Evolutionary conservation across 805 yeast genomes (phyloP).

Genomic region (Schizosaccharomyces lindneri): DNA sequence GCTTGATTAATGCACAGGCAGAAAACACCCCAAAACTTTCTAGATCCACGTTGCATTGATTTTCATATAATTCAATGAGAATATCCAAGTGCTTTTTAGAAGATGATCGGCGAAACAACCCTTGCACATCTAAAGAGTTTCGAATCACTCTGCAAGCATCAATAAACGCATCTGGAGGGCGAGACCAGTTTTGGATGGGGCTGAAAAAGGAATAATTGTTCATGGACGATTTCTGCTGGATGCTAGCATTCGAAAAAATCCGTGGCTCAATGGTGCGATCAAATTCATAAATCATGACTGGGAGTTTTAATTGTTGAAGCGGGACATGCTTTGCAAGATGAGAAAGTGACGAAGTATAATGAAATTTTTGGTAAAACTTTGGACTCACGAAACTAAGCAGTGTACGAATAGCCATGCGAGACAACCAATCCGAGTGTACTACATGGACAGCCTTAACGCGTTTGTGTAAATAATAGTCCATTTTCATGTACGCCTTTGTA

Average conservation of each 20-base stretch:
- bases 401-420: not conserved
- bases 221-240: not conserved
- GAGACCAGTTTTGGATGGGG: not conserved
- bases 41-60: not conserved
- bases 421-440: not conserved
- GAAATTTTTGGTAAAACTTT: not conserved
- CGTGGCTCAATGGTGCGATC: not conserved
- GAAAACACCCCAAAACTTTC: not conserved
- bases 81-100: not conserved
- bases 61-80: not conserved
- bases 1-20: not conserved
- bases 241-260: not conserved
- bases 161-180: not conserved
- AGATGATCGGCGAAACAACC: not conserved
- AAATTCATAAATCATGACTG: not conserved
- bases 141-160: not conserved
- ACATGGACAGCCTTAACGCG: not conserved
- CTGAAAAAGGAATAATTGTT: not conserved
- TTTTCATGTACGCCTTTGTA: not conserved
- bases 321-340: not conserved
- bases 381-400: not conserved
- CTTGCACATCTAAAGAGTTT: not conserved
- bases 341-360: not conserved
- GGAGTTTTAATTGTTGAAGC: not conserved
- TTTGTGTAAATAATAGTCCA: not conserved